Base-by-base conservation (phyloP, 1,284 basidiomycete species). In the Vanrija pseudolonga region DNA sequence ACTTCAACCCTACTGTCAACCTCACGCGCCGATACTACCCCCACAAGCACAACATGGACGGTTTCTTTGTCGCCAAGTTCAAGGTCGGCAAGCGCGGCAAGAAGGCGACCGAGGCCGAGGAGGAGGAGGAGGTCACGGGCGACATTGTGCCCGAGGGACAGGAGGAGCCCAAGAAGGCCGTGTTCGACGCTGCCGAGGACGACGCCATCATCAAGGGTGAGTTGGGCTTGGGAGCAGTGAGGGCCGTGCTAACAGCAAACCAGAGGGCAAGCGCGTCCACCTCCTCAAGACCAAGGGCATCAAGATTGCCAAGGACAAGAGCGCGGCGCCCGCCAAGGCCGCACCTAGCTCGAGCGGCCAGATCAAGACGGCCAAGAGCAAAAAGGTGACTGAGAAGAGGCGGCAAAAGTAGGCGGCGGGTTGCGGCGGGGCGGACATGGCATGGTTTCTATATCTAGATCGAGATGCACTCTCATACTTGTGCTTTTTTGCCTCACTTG, bases 61-160 rank as follows among this genome's bases (percentile, higher is more conserved):
- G 96, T 3, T 99, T 99, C 82, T 99, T 85, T 75, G 93, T 98
- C 52, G 94, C 95, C 62, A 98, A 98, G 78, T 90, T 99, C 81
- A 96, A 92, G 77, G 86, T 98, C 20, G 87, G 86, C 71, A 88
- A 84, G 76, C 82, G 85, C 57, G 72, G 77, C 48, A 93, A 90
- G 78, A 70, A 68, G 47, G 69, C 66, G 51, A 63, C 65, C 18
- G 69, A 67, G 20, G 76, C 75, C 19, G 73, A 69, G n/a, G 76
- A 71, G 39, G 73, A 72, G 18, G 80, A 77, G 23, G 71, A 63
- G 28, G 32, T 61, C 60, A 37, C 61, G 56, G 37, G 60, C 66
- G 61, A 59, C 59, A 47, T 41, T 32, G 32, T 32, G 32, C 77
- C 69, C 0, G 76, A 66, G 7, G 73, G 61, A 9, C 66, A 59